Evolutionary conservation across 2,329 filamentous ascomycete species (phyloP).

Genomic region (Diaporthe sp.): DNA sequence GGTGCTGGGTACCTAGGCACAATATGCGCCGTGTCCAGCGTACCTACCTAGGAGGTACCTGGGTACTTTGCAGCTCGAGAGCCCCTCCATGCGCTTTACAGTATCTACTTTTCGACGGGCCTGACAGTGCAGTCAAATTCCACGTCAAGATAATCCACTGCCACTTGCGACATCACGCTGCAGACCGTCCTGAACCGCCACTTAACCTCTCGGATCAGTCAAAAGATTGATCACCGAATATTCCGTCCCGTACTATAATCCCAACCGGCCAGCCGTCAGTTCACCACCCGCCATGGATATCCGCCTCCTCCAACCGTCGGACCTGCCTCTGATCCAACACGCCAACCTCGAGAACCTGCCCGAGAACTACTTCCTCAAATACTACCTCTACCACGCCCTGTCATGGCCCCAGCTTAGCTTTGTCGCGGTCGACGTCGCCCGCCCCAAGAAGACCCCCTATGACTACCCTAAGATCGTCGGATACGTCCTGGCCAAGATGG

Average conservation of each 20-base stretch:
- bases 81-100: constrained; percentile 23
- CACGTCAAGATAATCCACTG: constrained; percentile 17
- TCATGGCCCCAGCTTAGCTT: constrained; percentile 98
- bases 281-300: constrained; percentile 80
- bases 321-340: constrained; percentile 94
- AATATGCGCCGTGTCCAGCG: not conserved
- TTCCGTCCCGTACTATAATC: not conserved
- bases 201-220: not conserved
- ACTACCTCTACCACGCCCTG: constrained; percentile 98
- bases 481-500: constrained; percentile 99
- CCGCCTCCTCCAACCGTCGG: constrained; percentile 84
- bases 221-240: not conserved
- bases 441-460: constrained; percentile 82
- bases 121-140: constrained; percentile 17
- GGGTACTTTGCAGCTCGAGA: constrained; percentile 20
- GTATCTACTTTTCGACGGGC: constrained; percentile 18
- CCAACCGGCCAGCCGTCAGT: not conserved
- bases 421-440: constrained; percentile 92
- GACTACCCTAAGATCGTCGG: constrained; percentile 98
- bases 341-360: constrained; percentile 99
- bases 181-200: not conserved
- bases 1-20: not conserved
- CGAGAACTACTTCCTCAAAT: constrained; percentile 99
- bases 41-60: constrained; percentile 7
- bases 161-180: constrained; percentile 11